Conservation (phyloP, 2,329 filamentous ascomycete genomes). For the Fusarium redolens region DNA sequence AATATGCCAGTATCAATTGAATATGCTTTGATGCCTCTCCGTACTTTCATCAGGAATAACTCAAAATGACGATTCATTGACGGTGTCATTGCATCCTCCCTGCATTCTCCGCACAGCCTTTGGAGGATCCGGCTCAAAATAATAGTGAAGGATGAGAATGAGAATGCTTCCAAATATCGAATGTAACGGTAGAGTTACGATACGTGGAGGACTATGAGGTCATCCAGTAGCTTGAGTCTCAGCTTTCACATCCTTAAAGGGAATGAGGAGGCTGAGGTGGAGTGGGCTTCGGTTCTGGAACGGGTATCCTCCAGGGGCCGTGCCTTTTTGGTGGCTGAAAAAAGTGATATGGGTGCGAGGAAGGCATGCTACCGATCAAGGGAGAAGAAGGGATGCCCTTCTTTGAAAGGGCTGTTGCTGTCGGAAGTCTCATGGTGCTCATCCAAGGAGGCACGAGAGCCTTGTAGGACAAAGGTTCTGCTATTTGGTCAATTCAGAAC, state of each 20-base stretch:
- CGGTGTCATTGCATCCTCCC: background rate
- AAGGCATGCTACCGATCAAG: background rate
- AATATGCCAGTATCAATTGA: background rate
- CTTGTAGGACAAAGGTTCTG: background rate
- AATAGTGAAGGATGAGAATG: background rate
- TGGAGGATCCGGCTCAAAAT: background rate
- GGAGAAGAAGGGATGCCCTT: slow-evolving; percentile 2
- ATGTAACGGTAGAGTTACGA: background rate
- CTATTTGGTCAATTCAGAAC: background rate
- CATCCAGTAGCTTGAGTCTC: background rate
- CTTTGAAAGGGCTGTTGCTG: background rate
- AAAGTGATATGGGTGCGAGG: background rate
- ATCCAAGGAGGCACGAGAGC: background rate
- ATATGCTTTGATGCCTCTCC: background rate
- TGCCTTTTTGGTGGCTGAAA: background rate
- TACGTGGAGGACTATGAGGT: background rate
- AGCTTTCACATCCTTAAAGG: background rate
- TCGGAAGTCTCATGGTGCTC: background rate
- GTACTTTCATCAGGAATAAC: background rate
- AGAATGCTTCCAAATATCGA: background rate
- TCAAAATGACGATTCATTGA: slow-evolving; percentile 28
- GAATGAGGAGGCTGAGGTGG: background rate
- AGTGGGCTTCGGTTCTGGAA: background rate
- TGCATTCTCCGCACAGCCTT: background rate
- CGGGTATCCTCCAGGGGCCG: slow-evolving; percentile 12